phyloP scores from a whole-genome alignment of 345 rosid species.

The Eucalyptus polybractea region DNA sequence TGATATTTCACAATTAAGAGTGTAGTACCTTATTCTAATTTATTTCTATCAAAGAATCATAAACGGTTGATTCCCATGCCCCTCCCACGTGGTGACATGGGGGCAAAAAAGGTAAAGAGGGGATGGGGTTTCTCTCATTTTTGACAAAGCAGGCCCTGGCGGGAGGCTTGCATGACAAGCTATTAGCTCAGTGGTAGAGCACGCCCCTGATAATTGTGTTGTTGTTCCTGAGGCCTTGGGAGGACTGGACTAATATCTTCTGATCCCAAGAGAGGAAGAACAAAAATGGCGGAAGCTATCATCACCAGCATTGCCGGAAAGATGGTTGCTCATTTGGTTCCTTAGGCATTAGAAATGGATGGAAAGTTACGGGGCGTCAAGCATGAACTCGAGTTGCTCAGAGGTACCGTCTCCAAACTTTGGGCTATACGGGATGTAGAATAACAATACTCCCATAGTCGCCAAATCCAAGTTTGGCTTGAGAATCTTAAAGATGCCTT shows the following conservation, averaged over 20 bases:
- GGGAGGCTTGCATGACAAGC: fast-evolving
- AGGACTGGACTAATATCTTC: not conserved
- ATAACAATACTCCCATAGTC: not conserved
- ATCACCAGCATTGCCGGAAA: not conserved
- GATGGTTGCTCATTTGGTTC: not conserved
- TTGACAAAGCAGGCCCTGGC: fast-evolving
- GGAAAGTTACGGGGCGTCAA: not conserved
- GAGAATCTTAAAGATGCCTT: no score
- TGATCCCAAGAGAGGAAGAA: fast-evolving
- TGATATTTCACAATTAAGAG: no score
- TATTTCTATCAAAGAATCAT: no score
- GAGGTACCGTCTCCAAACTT: not conserved
- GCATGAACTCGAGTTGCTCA: not conserved
- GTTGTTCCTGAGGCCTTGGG: no score
- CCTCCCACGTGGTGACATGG: fast-evolving
- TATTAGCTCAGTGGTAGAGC: no score
- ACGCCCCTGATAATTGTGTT: fast-evolving
- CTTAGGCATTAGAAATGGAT: not conserved
- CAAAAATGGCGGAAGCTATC: no score
- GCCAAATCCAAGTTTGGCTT: not conserved
- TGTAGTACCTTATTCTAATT: no score
- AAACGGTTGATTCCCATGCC: no score
- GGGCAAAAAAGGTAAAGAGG: no score
- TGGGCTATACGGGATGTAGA: not conserved
- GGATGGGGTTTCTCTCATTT: fast-evolving